Conservation (phyloP, 306 rosid species). For the Vicia faba region DNA sequence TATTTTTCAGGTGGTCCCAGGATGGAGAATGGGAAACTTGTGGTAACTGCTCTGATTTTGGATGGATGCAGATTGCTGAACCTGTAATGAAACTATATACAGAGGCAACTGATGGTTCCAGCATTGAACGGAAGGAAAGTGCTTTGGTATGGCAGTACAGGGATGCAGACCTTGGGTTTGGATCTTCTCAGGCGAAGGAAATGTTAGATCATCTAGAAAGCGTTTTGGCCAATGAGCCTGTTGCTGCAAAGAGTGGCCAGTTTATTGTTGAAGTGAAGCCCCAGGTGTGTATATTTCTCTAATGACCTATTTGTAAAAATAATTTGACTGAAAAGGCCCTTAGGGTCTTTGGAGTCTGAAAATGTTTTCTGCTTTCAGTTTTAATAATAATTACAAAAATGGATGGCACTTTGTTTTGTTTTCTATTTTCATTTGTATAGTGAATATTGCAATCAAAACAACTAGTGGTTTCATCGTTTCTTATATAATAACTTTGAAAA, state of each 20-base stretch:
- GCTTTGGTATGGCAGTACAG: constrained; percentile 84
- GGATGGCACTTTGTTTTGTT: background rate
- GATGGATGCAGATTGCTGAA: constrained; percentile 81
- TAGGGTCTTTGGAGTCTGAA: background rate
- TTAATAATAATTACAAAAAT: background rate
- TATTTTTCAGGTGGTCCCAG: constrained; percentile 58
- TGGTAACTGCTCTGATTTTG: constrained; percentile 61
- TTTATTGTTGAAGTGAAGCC: constrained; percentile 80
- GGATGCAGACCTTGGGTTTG: constrained; percentile 74
- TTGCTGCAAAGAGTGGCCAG: constrained; percentile 80
- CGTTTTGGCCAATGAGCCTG: constrained; percentile 87
- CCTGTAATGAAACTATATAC: constrained; percentile 76
- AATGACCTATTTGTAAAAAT: constrained; percentile 8
- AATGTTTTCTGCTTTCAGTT: background rate
- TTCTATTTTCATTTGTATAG: background rate
- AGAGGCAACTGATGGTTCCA: constrained; percentile 85
- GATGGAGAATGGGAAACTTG: constrained; percentile 60
- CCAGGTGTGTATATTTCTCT: constrained; percentile 64
- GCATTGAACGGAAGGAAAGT: constrained; percentile 75
- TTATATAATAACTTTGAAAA: background rate
- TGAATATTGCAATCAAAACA: background rate
- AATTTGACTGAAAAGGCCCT: background rate
- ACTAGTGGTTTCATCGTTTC: background rate
- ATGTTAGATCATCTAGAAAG: constrained; percentile 85
- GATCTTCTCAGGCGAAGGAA: constrained; percentile 86